A percentile compares a stretch with the other conserved stretches of the same genome.
Evolutionary conservation across 2,329 filamentous ascomycete species (phyloP).

Genomic region (Dactylellina haptotyla): DNA sequence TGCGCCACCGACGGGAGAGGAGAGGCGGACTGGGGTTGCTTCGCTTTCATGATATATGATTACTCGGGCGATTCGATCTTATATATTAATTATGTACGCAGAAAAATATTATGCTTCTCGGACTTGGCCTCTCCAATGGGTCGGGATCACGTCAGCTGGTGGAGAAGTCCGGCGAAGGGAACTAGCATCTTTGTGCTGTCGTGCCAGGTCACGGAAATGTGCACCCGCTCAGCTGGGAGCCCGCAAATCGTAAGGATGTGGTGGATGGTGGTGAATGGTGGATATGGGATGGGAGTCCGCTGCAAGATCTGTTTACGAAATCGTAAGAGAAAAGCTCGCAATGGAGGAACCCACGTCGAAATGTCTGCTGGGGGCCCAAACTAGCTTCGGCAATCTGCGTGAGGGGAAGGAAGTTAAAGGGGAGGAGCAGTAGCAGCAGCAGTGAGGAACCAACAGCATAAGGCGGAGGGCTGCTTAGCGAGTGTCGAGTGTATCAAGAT

Average conservation of each 20-base stretch:
- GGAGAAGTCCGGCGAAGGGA: slow-evolving; percentile 38
- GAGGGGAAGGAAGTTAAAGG: slow-evolving; percentile 12
- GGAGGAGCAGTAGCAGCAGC: slow-evolving; percentile 3
- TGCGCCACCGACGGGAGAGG: slow-evolving; percentile 19
- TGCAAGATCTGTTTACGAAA: slow-evolving; percentile 21
- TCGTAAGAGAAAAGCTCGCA: slow-evolving; percentile 17
- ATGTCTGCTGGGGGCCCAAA: slow-evolving; percentile 3
- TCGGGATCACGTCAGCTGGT: slow-evolving; percentile 48
- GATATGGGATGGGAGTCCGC: too few relatives aligned
- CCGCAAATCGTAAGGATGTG: too few relatives aligned
- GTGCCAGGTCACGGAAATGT: slow-evolving; percentile 33
- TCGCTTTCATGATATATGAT: slow-evolving; percentile 37
- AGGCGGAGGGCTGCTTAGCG: not conserved
- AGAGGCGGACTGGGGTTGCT: slow-evolving; percentile 31
- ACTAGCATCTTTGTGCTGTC: slow-evolving; percentile 43
- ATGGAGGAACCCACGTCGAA: slow-evolving; percentile 18
- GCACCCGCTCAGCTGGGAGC: slow-evolving; percentile 39
- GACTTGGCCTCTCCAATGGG: not conserved
- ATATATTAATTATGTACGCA: not conserved
- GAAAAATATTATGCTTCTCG: slow-evolving; percentile 1
- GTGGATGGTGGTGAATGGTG: slow-evolving; percentile 11
- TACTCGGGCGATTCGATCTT: not conserved
- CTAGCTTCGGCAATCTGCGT: slow-evolving; percentile 54
- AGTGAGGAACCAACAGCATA: not conserved
- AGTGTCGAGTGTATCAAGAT: too few relatives aligned